Evolutionary conservation across 2,329 filamentous ascomycete genomes (phyloP), one percentile per base, ranked within the genome.

Genomic region (Huntiella moniliformis): DNA sequence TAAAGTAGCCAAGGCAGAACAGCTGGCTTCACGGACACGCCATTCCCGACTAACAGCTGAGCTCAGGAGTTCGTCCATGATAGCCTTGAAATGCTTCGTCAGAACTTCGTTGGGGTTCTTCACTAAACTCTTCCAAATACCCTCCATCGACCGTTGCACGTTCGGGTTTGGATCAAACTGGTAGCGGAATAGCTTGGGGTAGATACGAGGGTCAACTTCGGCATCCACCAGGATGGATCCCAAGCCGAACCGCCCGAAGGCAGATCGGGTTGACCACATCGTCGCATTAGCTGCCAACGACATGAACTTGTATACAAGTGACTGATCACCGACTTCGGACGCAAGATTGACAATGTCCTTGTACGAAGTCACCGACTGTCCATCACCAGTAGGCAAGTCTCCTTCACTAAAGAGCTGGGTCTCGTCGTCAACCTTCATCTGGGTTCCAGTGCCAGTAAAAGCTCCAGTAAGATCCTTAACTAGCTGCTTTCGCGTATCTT

Each of bases 251-350:
- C 86, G 74, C 2, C 91, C 91, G 61, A 98, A 96, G 0, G 91
- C 91, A 1, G 91, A 92, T 43, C 91, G 76, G n/a, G 86, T 93
- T 1, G 86, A 88, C 91, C 91, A 98, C 12, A 93, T 92, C 1
- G 87, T 86, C 41, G 93, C 92, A 56, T 95, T 94, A 1, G 86
- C 85, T 2, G 91, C 91, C 53, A 98, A 70, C 0, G 87, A 88
- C 91, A 98, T 98, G 63, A 98, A 96, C 51, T 87, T 85, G 65
- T 98, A 98, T 1, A 96, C 83, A n/a, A 98, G 67, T 54, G 82
- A 87, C 49, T 91, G 88, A 56, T 98, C 88, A 8, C 91, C 91
- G 32, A 95, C 87, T 62, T 98, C 91, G 38, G 88, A 84, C n/a
- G 91, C 91, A 41, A 98, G 67, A 53, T 87, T 91, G 60, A 98